Base-by-base conservation (phyloP, 1,284 basidiomycete species). In the Fomitopsis pinicola region DNA sequence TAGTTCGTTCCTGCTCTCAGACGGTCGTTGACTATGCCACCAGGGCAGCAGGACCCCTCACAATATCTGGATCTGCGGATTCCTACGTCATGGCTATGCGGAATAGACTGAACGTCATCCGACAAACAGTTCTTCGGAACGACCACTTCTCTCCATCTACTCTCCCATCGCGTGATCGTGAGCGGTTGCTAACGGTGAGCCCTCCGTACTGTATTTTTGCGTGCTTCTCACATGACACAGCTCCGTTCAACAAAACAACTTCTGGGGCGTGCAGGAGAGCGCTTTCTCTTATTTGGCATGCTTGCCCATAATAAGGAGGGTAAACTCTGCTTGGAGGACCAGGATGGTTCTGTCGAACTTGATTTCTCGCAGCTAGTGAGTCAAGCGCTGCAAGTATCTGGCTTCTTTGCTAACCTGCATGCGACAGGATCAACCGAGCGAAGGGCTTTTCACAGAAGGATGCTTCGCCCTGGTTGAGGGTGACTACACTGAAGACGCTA, bases 91-190 rank as follows among this genome's bases (percentile, higher is more conserved):
- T 80, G 35, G 89, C 92, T 40, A 79, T 92, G 36, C 83, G 95
- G 26, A 92, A 97, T 71, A 80, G 95, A 58, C 82, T 95, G 68
- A 87, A 92, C 67, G 86, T 97, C 57, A 94, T 97, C 67, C 90
- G 88, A 68, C 95, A 97, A 76, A 91, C 92, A 66, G 86, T 98
- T 28, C 77, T 97, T 42, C 82, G 95, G 22, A 97, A 97, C 70
- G 96, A 98, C 72, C 95, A 97, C 73, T 98, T 98, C 74, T 94
- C 94, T 2, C 95, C 95, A 6, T 96, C 95, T 3, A 94, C 94
- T 0, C 75, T 97, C 26, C 93, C 92, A 40, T 95, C 94, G 28
- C 84, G 88, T 62, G 92, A 97, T 75, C 80, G 94, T 55, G 87
- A 90, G 62, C 87, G 87, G 62, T 87, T 97, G 59, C 85, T 97